Evolutionary conservation across 345 rosid species (phyloP).

Genomic region (Eucalyptus brandiana): DNA sequence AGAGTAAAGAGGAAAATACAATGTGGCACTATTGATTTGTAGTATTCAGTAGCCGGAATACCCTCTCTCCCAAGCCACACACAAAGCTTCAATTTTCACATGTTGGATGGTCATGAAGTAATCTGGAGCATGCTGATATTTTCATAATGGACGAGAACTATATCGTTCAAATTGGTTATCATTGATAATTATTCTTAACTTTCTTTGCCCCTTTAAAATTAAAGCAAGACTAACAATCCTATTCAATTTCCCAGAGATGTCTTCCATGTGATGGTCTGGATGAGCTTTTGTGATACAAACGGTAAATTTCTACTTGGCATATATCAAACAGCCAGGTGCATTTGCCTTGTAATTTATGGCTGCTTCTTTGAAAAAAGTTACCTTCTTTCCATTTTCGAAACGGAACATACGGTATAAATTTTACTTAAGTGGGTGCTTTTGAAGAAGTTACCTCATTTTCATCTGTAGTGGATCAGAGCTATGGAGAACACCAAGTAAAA

Average conservation of each 20-base stretch:
- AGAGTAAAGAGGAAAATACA: background rate
- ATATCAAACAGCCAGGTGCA: background rate
- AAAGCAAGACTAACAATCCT: background rate
- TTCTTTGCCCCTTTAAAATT: background rate
- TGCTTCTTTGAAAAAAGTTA: background rate
- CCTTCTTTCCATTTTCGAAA: background rate
- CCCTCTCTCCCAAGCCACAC: background rate
- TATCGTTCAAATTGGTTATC: background rate
- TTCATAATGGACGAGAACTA: background rate
- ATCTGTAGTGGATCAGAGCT: background rate
- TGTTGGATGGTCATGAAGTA: background rate
- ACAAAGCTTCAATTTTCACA: background rate
- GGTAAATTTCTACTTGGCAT: slow-evolving; percentile 18
- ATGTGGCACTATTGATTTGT: background rate
- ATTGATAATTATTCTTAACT: background rate
- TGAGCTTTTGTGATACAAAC: slow-evolving; percentile 73
- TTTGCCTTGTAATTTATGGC: background rate
- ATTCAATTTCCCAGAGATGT: slow-evolving; percentile 52
- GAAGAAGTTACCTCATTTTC: background rate
- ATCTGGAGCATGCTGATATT: background rate
- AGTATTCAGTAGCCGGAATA: background rate
- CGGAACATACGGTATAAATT: background rate
- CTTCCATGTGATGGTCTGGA: slow-evolving; percentile 71
- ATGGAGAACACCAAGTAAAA: background rate
- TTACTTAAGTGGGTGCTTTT: background rate